phyloP scores from a whole-genome alignment of 371 early-diverging fungal genomes.

The Rhizopus arrhizus region DNA sequence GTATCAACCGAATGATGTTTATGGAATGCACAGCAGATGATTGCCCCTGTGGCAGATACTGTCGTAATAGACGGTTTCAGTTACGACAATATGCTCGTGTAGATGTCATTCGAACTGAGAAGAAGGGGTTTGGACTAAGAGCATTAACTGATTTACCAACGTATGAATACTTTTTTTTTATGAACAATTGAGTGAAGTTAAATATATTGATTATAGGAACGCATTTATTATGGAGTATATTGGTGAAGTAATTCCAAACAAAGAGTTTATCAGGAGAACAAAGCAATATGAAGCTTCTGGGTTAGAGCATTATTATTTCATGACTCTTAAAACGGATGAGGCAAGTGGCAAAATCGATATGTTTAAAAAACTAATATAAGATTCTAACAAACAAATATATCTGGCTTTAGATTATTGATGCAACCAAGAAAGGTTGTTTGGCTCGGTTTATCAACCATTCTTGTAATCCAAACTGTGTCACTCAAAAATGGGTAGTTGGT shows the following conservation, averaged over 20 bases:
- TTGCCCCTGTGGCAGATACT: constrained; percentile 88
- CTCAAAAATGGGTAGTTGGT: constrained; percentile 88
- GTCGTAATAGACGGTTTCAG: constrained; percentile 91
- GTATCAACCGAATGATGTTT: constrained; percentile 91
- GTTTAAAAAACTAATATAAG: neutral
- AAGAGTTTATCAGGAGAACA: constrained; percentile 80
- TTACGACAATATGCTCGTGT: constrained; percentile 80
- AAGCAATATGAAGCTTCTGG: constrained; percentile 78
- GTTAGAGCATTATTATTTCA: constrained; percentile 94
- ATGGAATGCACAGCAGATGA: constrained; percentile 90
- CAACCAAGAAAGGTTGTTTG: constrained; percentile 85
- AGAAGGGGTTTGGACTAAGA: constrained; percentile 92
- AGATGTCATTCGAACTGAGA: constrained; percentile 83
- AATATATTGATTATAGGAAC: constrained; percentile 30
- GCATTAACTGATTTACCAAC: constrained; percentile 65
- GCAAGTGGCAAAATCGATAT: constrained; percentile 36
- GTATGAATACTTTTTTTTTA: constrained; percentile 42
- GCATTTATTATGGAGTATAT: constrained; percentile 95
- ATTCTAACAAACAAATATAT: too few relatives aligned
- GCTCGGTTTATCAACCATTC: constrained; percentile 95
- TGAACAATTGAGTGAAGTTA: neutral
- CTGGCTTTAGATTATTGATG: constrained; percentile 78
- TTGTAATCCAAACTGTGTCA: constrained; percentile 88
- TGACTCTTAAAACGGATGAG: constrained; percentile 90
- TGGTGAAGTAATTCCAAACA: constrained; percentile 88